Conservation (phyloP, 441 rosid genomes). For the Adansonia grandidieri region DNA sequence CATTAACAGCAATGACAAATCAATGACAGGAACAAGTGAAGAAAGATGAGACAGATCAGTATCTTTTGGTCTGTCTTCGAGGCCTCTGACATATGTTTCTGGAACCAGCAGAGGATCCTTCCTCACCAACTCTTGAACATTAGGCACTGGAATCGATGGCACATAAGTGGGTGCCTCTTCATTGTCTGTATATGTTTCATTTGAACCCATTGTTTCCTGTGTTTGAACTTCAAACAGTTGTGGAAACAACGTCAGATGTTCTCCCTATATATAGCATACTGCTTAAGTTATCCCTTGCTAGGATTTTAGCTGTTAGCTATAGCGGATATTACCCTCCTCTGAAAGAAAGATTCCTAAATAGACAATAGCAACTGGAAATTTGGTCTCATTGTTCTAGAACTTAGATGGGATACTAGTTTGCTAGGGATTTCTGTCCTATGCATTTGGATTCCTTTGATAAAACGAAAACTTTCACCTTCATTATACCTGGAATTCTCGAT, state of each 20-base stretch:
- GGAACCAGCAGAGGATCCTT: conserved; percentile 34
- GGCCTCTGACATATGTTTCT: conserved; percentile 32
- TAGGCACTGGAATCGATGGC: conserved; percentile 36
- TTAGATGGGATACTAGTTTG: too few relatives aligned
- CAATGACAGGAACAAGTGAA: conserved; percentile 33
- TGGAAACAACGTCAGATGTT: neutral
- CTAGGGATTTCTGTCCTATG: too few relatives aligned
- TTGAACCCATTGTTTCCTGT: conserved; percentile 25
- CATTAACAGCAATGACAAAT: conserved; percentile 27
- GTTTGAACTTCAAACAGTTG: neutral
- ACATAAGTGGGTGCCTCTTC: conserved; percentile 26
- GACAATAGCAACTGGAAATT: neutral
- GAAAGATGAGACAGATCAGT: conserved; percentile 27
- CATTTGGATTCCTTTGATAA: too few relatives aligned
- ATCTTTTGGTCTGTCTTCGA: conserved; percentile 20
- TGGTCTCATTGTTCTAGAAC: too few relatives aligned
- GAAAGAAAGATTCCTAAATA: neutral
- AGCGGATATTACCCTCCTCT: neutral
- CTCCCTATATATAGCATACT: neutral
- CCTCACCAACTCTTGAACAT: conserved; percentile 38
- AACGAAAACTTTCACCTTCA: too few relatives aligned
- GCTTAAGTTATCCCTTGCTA: neutral
- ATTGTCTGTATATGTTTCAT: neutral
- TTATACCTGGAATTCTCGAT: too few relatives aligned
- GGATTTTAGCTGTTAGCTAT: neutral